phyloP scores from a whole-genome alignment of 306 rosid species.

The Malus domestica region DNA sequence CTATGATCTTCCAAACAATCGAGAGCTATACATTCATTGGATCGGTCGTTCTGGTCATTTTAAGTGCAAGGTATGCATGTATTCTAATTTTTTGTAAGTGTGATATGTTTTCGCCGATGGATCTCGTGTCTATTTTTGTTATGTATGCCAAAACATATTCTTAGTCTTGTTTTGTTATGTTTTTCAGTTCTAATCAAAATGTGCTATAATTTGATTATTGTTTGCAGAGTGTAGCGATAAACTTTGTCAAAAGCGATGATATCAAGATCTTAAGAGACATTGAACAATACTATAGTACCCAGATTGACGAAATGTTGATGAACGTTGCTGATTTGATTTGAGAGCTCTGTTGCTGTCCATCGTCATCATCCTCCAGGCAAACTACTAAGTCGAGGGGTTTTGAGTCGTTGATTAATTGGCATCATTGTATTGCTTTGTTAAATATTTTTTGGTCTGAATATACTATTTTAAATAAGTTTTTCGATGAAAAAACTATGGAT shows the following conservation, averaged over 20 bases:
- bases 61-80: conserved; percentile 75
- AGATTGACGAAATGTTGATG: conserved; percentile 97
- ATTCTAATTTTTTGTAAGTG: too few species aligned
- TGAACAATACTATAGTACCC: conserved; percentile 89
- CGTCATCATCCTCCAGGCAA: background rate
- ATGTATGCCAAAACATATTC: too few species aligned
- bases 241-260: conserved; percentile 88
- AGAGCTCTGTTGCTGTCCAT: background rate
- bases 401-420: too few species aligned
- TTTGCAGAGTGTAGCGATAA: conserved; percentile 88
- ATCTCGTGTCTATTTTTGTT: too few species aligned
- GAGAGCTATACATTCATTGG: conserved; percentile 88
- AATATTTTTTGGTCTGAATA: too few species aligned
- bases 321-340: conserved; percentile 82
- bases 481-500: too few species aligned
- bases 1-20: conserved; percentile 93
- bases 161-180: too few species aligned
- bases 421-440: too few species aligned
- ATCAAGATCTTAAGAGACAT: conserved; percentile 92
- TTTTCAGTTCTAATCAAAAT: too few species aligned
- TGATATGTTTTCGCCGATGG: too few species aligned
- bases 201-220: background rate
- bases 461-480: too few species aligned
- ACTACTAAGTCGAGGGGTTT: too few species aligned
- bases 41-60: conserved; percentile 97